Conservation (phyloP, 352 stramenopile genomes). For the Globisporangium irregulare region DNA sequence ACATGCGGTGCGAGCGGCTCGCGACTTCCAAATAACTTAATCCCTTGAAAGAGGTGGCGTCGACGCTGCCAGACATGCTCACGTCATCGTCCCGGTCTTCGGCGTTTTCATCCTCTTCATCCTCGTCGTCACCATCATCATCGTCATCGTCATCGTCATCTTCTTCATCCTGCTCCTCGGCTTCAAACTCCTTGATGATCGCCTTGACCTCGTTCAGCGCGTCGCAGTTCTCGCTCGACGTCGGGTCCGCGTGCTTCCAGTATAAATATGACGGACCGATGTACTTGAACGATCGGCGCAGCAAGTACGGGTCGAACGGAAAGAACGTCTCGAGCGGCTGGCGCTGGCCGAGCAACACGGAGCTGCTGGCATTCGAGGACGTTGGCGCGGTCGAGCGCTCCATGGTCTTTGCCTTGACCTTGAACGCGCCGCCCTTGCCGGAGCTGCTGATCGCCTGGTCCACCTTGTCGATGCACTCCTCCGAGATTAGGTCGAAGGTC, state of each 20-base stretch:
- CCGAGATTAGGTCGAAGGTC: slow-evolving; percentile 70
- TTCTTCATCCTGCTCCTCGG: slow-evolving; percentile 40
- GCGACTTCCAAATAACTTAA: slow-evolving; percentile 56
- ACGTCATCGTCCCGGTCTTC: slow-evolving; percentile 34
- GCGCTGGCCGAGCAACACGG: slow-evolving; percentile 42
- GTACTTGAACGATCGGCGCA: slow-evolving; percentile 91
- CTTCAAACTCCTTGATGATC: slow-evolving; percentile 58
- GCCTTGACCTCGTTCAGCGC: slow-evolving; percentile 57
- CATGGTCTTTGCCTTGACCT: slow-evolving; percentile 56
- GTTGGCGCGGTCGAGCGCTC: slow-evolving; percentile 58
- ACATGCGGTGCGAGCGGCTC: slow-evolving; percentile 50
- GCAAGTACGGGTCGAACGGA: slow-evolving; percentile 96
- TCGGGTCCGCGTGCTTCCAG: slow-evolving; percentile 90
- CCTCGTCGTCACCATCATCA: slow-evolving; percentile 39
- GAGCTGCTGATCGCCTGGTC: slow-evolving; percentile 64
- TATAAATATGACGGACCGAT: slow-evolving; percentile 93
- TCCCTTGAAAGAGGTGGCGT: slow-evolving; percentile 38
- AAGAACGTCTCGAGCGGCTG: slow-evolving; percentile 92
- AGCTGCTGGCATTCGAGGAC: slow-evolving; percentile 21
- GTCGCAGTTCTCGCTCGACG: slow-evolving; percentile 64
- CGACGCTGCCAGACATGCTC: slow-evolving; percentile 57
- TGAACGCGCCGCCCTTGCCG: slow-evolving; percentile 30
- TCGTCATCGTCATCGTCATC: slow-evolving; percentile 29
- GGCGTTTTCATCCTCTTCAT: slow-evolving; percentile 31
- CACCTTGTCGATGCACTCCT: slow-evolving; percentile 72